Conservation (phyloP, 805 yeast species). For the Metschnikowia chrysomelidarum region DNA sequence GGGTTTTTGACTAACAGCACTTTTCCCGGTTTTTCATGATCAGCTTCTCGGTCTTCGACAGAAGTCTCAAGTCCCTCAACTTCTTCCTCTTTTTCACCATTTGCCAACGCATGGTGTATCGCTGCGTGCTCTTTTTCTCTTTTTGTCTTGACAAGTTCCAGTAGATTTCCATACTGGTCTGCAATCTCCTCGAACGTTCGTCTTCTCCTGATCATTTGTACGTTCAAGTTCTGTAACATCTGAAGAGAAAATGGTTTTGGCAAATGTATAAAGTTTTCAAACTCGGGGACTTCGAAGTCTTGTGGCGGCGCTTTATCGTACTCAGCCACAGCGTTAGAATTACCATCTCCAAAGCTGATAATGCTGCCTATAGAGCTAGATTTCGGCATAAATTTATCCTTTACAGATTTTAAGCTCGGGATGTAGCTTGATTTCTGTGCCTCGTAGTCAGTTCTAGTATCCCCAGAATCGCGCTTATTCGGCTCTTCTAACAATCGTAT, state of each 20-base stretch:
- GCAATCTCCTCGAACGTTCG: constrained; percentile 26
- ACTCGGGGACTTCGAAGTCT: constrained; percentile 8
- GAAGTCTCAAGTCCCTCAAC: constrained; percentile 1
- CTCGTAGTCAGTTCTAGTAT: constrained; percentile 1
- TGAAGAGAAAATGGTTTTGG: constrained; percentile 35
- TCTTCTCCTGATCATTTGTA: constrained; percentile 32
- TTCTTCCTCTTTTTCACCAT: constrained; percentile 2
- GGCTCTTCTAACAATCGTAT: background rate
- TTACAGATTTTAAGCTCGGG: constrained; percentile 7
- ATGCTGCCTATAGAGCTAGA: constrained; percentile 1
- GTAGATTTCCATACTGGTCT: constrained; percentile 19
- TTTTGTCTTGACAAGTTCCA: constrained; percentile 14
- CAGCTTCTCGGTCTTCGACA: background rate
- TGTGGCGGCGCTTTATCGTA: constrained; percentile 3
- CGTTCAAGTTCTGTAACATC: constrained; percentile 32
- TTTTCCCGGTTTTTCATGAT: constrained; percentile 14
- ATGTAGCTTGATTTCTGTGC: constrained; percentile 3
- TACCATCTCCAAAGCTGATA: constrained; percentile 1
- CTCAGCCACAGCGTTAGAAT: background rate
- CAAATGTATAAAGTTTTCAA: constrained; percentile 16
- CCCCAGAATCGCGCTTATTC: background rate
- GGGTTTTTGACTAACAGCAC: constrained; percentile 17
- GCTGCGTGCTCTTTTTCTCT: constrained; percentile 1
- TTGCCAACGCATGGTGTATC: too few species aligned
- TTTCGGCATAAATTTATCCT: constrained; percentile 9